Percentiles rank a stretch among this genome's conserved stretches.
Conservation (phyloP, 2,329 filamentous ascomycete genomes). For the Diplodia scrobiculata region DNA sequence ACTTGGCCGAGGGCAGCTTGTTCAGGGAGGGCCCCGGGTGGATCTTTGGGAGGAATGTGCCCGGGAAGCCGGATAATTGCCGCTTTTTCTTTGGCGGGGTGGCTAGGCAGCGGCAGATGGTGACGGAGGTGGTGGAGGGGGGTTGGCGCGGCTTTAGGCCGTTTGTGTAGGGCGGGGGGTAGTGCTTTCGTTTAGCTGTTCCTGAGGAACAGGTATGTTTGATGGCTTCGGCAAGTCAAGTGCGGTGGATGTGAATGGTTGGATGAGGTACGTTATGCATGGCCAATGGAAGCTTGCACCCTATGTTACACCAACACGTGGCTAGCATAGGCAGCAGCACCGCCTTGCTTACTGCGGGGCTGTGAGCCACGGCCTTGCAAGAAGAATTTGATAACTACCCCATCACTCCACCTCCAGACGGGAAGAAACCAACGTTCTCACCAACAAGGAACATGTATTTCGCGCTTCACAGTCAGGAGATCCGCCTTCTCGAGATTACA, state of each 20-base stretch:
- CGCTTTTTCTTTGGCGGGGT: constrained; percentile 8
- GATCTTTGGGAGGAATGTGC: constrained; percentile 39
- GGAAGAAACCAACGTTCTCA: neutral
- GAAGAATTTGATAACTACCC: neutral
- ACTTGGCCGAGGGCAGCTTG: constrained; percentile 35
- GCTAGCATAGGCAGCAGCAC: neutral
- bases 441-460: neutral
- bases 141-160: constrained; percentile 7
- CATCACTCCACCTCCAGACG: too few species aligned
- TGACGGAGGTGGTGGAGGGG: neutral
- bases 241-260: too few species aligned
- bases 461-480: neutral
- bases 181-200: too few species aligned
- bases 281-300: too few species aligned
- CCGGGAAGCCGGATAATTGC: constrained; percentile 34
- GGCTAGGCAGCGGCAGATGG: neutral
- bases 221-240: too few species aligned
- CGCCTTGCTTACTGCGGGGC: neutral
- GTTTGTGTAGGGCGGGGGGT: neutral
- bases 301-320: too few species aligned
- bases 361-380: neutral
- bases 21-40: constrained; percentile 33
- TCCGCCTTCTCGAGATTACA: neutral
- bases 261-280: too few species aligned
- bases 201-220: too few species aligned